A percentile compares a stretch with the other conserved stretches of the same genome.
Evolutionary conservation across 1,284 basidiomycete genomes (phyloP).

Genomic region (Ganoderma leucocontextum): DNA sequence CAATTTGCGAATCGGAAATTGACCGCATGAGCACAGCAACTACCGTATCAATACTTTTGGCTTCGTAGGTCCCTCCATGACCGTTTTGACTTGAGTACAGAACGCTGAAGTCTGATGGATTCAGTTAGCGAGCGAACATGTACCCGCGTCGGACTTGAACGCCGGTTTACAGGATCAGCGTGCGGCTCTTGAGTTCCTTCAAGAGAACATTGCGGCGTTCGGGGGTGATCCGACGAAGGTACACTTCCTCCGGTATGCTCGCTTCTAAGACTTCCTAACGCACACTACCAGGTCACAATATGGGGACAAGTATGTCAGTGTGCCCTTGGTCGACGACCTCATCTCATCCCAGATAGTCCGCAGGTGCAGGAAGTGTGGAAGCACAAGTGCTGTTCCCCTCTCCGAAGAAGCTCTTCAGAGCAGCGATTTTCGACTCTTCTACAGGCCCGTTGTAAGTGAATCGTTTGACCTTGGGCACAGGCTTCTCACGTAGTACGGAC

Average conservation of each 20-base stretch:
- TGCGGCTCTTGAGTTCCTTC: slow-evolving; percentile 63
- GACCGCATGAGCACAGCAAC: slow-evolving; percentile 47
- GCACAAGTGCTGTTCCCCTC: slow-evolving; percentile 58
- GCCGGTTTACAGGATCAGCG: slow-evolving; percentile 65
- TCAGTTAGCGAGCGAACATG: slow-evolving; percentile 50
- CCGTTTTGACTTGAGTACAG: background rate
- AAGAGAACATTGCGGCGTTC: slow-evolving; percentile 67
- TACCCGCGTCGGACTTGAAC: slow-evolving; percentile 60
- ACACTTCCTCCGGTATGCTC: background rate
- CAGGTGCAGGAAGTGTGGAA: slow-evolving; percentile 64
- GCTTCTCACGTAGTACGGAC: background rate
- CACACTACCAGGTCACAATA: slow-evolving; percentile 57
- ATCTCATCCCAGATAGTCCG: slow-evolving; percentile 50
- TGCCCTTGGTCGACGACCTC: background rate
- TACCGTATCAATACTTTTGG: slow-evolving; percentile 68
- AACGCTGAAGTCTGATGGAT: background rate
- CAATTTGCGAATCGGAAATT: background rate
- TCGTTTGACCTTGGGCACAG: slow-evolving; percentile 3
- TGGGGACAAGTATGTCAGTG: slow-evolving; percentile 59
- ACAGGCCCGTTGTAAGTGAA: slow-evolving; percentile 61
- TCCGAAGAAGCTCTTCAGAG: slow-evolving; percentile 53
- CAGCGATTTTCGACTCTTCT: slow-evolving; percentile 61
- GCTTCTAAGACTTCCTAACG: background rate
- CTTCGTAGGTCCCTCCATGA: slow-evolving; percentile 51
- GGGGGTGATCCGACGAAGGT: slow-evolving; percentile 71